Evolutionary conservation across 2,329 filamentous ascomycete genomes (phyloP).

Genomic region (Esteya vermicola): DNA sequence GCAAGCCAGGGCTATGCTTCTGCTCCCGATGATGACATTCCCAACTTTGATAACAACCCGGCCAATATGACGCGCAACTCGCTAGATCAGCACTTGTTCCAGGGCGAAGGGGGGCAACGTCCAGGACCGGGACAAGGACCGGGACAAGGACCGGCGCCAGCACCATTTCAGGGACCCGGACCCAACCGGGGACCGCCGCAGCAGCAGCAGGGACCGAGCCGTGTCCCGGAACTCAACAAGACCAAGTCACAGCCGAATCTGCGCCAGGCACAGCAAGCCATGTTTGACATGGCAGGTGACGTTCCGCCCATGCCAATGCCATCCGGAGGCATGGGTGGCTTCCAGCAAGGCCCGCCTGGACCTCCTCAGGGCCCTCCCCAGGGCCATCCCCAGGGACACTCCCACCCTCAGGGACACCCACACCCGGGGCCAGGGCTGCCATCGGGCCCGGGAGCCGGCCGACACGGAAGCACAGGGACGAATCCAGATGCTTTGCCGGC

Average conservation of each 20-base stretch:
- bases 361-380: no score
- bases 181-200: conserved; percentile 12
- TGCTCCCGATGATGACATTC: background rate
- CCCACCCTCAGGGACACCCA: no score
- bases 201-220: conserved; percentile 34
- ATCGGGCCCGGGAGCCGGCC: conserved; percentile 14
- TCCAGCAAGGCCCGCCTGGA: conserved; percentile 16
- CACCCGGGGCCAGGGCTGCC: conserved; percentile 1
- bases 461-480: conserved; percentile 16
- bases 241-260: conserved; percentile 56
- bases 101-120: background rate
- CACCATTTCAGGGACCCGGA: background rate
- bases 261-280: conserved; percentile 47
- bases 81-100: conserved; percentile 32
- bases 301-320: conserved; percentile 33
- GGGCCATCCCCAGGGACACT: no score
- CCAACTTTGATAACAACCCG: conserved; percentile 7
- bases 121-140: conserved; percentile 9
- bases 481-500: conserved; percentile 36
- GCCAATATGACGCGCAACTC: conserved; percentile 22
- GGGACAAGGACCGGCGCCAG: no score
- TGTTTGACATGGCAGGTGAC: conserved; percentile 61
- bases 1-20: conserved; percentile 16
- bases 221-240: conserved; percentile 38
- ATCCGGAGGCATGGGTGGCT: conserved; percentile 5